These are phyloP conservation scores for Aaosphaeria pasadenensis DNA, from an alignment of 2,329 filamentous ascomycete species.

Conservation along the genomic window DNA sequence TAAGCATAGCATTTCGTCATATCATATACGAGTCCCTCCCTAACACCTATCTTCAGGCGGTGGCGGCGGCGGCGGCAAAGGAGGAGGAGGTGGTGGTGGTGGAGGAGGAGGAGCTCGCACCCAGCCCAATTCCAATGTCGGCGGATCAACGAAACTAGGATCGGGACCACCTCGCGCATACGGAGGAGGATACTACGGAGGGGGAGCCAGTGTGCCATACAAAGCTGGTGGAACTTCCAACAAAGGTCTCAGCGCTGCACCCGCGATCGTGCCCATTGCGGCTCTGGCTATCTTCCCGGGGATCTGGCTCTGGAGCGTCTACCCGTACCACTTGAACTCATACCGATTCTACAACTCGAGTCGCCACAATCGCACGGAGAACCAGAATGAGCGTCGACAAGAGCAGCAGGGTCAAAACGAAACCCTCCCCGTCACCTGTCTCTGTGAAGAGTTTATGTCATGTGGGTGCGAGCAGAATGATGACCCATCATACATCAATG, in stretches of 20 bases:
- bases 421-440: constrained; percentile 59
- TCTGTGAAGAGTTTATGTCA: constrained; percentile 55
- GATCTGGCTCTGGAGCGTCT: constrained; percentile 62
- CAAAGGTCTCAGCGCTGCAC: constrained; percentile 50
- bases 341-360: constrained; percentile 52
- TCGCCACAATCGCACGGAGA: constrained; percentile 41
- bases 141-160: constrained; percentile 52
- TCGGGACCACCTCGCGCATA: constrained; percentile 57
- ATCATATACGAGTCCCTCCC: not conserved
- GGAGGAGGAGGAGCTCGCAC: constrained; percentile 15
- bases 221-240: constrained; percentile 49
- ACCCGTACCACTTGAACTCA: constrained; percentile 57
- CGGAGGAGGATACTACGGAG: constrained; percentile 67
- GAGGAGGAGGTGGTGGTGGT: constrained; percentile 10
- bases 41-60: not conserved
- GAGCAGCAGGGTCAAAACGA: constrained; percentile 47
- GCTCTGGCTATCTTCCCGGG: constrained; percentile 60
- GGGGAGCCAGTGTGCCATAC: constrained; percentile 59
- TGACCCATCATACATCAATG: constrained; percentile 57
- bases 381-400: not conserved
- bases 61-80: constrained; percentile 8
- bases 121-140: constrained; percentile 24
- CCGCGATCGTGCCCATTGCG: constrained; percentile 47
- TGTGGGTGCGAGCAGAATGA: constrained; percentile 71
- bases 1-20: constrained; percentile 1